A percentile compares a stretch with the other conserved stretches of the same genome.
Evolutionary conservation across 805 yeast species (phyloP).

Genomic region (Pichia cephalocereana): DNA sequence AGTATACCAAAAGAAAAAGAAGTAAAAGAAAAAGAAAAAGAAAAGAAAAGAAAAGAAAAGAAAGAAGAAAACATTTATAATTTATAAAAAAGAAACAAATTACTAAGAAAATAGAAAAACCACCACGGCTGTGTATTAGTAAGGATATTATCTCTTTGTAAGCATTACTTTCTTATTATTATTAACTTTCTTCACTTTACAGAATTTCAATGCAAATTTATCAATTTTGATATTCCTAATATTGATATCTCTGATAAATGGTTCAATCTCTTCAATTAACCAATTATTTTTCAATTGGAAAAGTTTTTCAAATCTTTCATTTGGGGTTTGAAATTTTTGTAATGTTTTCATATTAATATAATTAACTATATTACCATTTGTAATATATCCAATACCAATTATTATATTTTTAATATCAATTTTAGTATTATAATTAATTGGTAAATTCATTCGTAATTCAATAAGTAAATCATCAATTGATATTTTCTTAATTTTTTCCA

Average conservation of each 20-base stretch:
- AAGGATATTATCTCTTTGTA: background rate
- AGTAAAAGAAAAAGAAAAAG: background rate
- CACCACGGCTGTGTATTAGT: too few relatives aligned
- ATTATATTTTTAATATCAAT: slow-evolving; percentile 47
- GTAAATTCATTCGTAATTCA: slow-evolving; percentile 54
- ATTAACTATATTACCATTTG: background rate
- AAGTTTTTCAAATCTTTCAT: slow-evolving; percentile 33
- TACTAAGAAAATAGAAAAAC: too few relatives aligned
- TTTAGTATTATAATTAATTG: slow-evolving; percentile 41
- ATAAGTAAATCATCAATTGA: slow-evolving; percentile 46
- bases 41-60: background rate
- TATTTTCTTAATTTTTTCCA: slow-evolving; percentile 4
- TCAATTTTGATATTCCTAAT: slow-evolving; percentile 35
- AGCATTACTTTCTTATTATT: background rate
- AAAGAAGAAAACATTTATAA: too few relatives aligned
- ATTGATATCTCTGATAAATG: slow-evolving; percentile 55
- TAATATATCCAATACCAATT: slow-evolving; percentile 24
- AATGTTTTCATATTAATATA: slow-evolving; percentile 22
- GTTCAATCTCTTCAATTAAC: slow-evolving; percentile 53
- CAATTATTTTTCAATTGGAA: slow-evolving; percentile 25
- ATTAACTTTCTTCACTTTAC: slow-evolving; percentile 35
- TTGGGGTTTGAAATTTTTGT: slow-evolving; percentile 32
- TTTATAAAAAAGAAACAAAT: too few relatives aligned
- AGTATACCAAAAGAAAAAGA: too few relatives aligned
- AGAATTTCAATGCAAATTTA: slow-evolving; percentile 52